These are phyloP conservation scores for Macrocybe gigantea DNA, from an alignment of 768 basidiomycete species.

Conservation along the genomic window DNA sequence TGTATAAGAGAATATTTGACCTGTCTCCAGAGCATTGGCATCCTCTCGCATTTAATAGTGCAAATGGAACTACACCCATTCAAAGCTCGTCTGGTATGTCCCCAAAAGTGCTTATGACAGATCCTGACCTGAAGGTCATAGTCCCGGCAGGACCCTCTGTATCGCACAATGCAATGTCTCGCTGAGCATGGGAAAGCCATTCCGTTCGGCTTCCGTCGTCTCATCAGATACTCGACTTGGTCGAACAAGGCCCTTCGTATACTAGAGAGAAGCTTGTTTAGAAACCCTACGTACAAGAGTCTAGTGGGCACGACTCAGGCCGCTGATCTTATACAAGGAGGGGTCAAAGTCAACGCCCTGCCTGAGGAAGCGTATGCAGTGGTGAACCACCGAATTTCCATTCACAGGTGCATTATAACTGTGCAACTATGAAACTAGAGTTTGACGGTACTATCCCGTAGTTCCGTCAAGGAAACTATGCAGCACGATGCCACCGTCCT, in stretches of 20 bases:
- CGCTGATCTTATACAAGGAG: slow-evolving; percentile 60
- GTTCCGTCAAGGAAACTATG: slow-evolving; percentile 39
- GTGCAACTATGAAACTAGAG: no score
- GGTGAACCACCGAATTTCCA: slow-evolving; percentile 68
- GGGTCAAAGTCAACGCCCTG: slow-evolving; percentile 73
- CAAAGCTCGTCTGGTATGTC: slow-evolving; percentile 29
- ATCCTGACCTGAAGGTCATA: slow-evolving; percentile 10
- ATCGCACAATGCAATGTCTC: slow-evolving; percentile 57
- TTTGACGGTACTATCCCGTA: background rate
- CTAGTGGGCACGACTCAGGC: slow-evolving; percentile 72
- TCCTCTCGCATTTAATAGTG: slow-evolving; percentile 66
- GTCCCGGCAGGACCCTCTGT: slow-evolving; percentile 54
- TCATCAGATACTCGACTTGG: slow-evolving; percentile 39
- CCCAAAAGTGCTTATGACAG: no score
- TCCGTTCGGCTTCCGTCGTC: slow-evolving; percentile 36
- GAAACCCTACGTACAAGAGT: slow-evolving; percentile 34
- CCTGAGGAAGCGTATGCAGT: slow-evolving; percentile 68
- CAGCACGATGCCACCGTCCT: slow-evolving; percentile 41
- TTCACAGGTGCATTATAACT: slow-evolving; percentile 37
- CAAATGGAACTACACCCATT: slow-evolving; percentile 58
- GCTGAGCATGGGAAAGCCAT: slow-evolving; percentile 57
- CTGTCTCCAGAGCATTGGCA: slow-evolving; percentile 66
- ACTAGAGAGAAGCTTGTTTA: slow-evolving; percentile 42
- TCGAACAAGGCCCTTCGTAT: slow-evolving; percentile 46
- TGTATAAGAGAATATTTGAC: background rate